These are phyloP conservation scores for Nigrospora oryzae DNA, from an alignment of 2,329 filamentous ascomycete genomes.

Conservation along the genomic window DNA sequence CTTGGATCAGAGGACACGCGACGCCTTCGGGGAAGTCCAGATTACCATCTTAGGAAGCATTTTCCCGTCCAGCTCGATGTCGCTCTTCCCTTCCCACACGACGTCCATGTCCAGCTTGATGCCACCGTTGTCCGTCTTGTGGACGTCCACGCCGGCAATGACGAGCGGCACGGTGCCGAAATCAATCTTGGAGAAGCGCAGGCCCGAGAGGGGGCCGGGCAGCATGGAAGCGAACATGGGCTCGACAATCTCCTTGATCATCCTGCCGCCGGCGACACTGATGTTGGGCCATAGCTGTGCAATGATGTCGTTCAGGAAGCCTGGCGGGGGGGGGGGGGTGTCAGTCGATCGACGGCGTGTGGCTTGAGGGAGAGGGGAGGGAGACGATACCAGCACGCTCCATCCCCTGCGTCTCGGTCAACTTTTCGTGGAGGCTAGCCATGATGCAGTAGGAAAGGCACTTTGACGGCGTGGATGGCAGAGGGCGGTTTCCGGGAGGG, in stretches of 20 bases:
- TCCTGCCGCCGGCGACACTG: conserved; percentile 30
- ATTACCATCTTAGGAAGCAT: conserved; percentile 33
- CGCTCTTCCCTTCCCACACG: conserved; percentile 33
- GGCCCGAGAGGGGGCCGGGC: conserved; percentile 30
- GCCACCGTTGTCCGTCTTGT: conserved; percentile 31
- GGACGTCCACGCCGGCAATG: conserved; percentile 32
- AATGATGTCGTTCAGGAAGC: conserved; percentile 39
- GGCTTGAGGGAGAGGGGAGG: background rate
- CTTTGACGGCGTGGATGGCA: no score
- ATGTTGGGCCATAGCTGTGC: conserved; percentile 40
- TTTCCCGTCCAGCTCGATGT: conserved; percentile 35
- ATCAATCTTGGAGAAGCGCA: conserved; percentile 36
- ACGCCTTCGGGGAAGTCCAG: background rate
- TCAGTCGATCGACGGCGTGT: conserved; percentile 1
- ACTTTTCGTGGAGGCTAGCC: conserved; percentile 23
- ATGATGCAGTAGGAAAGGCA: conserved; percentile 6
- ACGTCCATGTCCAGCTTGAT: conserved; percentile 41
- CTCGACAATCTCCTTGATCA: conserved; percentile 37
- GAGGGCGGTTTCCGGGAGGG: no score
- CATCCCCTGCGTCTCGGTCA: conserved; percentile 27
- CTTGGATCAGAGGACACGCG: background rate
- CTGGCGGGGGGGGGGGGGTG: conserved; percentile 6
- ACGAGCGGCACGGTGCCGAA: conserved; percentile 30
- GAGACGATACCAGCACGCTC: conserved; percentile 24
- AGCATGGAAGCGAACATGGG: conserved; percentile 37